Base-by-base conservation (phyloP, 176 grass and related monocot genomes). In the Panicum miliaceum region DNA sequence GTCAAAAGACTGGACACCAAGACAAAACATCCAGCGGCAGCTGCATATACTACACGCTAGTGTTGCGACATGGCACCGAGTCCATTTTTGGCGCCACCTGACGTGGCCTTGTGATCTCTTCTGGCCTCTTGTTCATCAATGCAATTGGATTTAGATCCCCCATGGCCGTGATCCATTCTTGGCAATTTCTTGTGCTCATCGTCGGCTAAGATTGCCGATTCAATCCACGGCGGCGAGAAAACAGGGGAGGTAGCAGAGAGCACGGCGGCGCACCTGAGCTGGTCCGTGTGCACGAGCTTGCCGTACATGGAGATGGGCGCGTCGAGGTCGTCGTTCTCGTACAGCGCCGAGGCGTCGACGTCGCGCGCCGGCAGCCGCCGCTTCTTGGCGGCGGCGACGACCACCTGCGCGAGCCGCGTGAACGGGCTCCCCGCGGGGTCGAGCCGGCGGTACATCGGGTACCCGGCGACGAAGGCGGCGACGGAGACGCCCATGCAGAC, bases 261-360 rank as follows among this genome's bases (percentile, higher is more conserved):
- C 11, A n/a, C 6, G 47, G 57, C 60, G 1, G 41, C 22, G 1
- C 4, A 96, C 94, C 94, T 89, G 37, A 96, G 89, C 68, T 96
- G 89, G 13, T 84, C 53, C 32, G 94, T 96, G 78, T 96, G 94
- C 75, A 89, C 54, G 66, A 96, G 94, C 81, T 96, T 96, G 85
- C 94, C 94, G 35, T 77, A 96, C 57, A 96, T 59, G 23, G 94
- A 96, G 77, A 96, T 91, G 78, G 86, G 53, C 40, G 42, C 66
- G 57, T 96, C 94, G 57, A 93, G 61, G 8, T 93, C 84, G 57
- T 93, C 94, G 69, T 93, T 93, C 82, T 91, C 68, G 27, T 96
- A 96, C 53, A 96, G 62, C 65, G 37, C 19, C 8, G 29, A 57
- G 0, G 58, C 3, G 65, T 70, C 73, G 4, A 41, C 35, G 1